A percentile compares a stretch with the other conserved stretches of the same genome.
These are phyloP conservation scores for Rhipidocladum racemiflorum DNA, from an alignment of 176 grass and related monocot species.

Conservation along the genomic window DNA sequence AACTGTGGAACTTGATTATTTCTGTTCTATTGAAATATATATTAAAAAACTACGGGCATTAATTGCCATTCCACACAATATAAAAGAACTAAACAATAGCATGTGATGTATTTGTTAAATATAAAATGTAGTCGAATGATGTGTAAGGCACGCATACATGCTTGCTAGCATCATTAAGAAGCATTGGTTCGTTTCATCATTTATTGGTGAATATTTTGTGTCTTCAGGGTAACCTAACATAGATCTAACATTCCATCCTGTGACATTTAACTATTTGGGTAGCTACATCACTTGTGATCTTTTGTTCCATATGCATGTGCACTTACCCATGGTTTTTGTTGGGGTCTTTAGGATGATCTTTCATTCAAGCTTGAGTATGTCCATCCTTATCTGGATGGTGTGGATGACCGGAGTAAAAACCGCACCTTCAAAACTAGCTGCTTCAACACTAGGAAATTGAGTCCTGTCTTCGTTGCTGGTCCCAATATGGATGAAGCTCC, in stretches of 20 bases:
- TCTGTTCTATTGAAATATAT: slow-evolving; percentile 8
- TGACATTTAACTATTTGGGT: not conserved
- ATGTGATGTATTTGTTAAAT: not conserved
- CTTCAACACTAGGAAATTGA: slow-evolving; percentile 89
- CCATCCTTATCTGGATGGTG: slow-evolving; percentile 92
- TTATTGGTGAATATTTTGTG: not conserved
- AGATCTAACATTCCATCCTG: not conserved
- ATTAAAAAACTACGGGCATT: not conserved
- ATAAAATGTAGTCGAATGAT: not conserved
- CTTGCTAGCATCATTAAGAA: not conserved
- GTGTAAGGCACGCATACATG: not conserved
- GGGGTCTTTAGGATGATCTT: slow-evolving; percentile 66
- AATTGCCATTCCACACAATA: not conserved
- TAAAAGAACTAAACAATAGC: not conserved
- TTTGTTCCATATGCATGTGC: not conserved
- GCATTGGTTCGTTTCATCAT: not conserved
- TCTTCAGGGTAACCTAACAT: slow-evolving; percentile 10
- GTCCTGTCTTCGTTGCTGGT: slow-evolving; percentile 88
- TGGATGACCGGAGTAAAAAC: slow-evolving; percentile 61
- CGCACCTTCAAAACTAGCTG: slow-evolving; percentile 88
- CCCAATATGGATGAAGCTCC: slow-evolving; percentile 81
- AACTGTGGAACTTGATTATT: slow-evolving; percentile 6
- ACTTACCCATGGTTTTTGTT: slow-evolving; percentile 12
- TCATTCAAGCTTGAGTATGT: slow-evolving; percentile 91
- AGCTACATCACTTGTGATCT: not conserved